Conservation (phyloP, 2,329 filamentous ascomycete genomes). For the Fusarium multiceps region DNA sequence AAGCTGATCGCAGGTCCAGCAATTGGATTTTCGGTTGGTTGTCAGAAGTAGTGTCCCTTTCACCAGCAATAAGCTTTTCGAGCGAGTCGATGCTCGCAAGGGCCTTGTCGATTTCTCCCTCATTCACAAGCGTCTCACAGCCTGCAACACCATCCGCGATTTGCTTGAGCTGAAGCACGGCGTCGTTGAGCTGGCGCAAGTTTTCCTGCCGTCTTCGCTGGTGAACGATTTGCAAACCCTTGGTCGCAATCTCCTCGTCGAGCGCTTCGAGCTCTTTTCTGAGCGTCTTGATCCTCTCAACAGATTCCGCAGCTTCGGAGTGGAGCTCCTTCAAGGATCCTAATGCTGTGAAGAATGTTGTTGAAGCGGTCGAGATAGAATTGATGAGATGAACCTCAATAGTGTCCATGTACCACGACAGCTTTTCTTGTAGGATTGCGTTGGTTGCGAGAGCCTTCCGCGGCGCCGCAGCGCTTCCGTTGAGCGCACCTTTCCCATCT, state of each 20-base stretch:
- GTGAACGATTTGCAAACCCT: conserved; percentile 85
- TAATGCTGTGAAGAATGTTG: conserved; percentile 94
- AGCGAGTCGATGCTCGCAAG: conserved; percentile 80
- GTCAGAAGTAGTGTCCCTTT: conserved; percentile 58
- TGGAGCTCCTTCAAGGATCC: conserved; percentile 92
- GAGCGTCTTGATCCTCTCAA: conserved; percentile 83
- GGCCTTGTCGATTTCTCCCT: conserved; percentile 84
- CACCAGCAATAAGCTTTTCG: conserved; percentile 83
- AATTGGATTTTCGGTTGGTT: conserved; percentile 53
- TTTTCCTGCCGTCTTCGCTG: conserved; percentile 87
- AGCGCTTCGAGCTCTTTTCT: conserved; percentile 82
- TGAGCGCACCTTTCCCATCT: conserved; percentile 66
- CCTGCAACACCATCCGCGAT: conserved; percentile 79
- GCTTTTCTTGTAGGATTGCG: conserved; percentile 95
- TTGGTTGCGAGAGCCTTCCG: conserved; percentile 94
- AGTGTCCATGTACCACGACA: conserved; percentile 99
- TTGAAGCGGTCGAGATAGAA: conserved; percentile 94
- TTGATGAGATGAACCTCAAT: conserved; percentile 97
- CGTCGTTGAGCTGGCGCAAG: conserved; percentile 81
- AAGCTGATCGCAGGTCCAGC: conserved; percentile 79
- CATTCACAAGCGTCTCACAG: conserved; percentile 85
- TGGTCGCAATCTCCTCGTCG: conserved; percentile 87
- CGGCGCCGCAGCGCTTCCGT: conserved; percentile 67
- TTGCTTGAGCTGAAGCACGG: conserved; percentile 83
- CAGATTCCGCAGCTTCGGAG: conserved; percentile 90